phyloP scores from a whole-genome alignment of 1,284 basidiomycete species.

The Cutaneotrichosporon spelunceum region DNA sequence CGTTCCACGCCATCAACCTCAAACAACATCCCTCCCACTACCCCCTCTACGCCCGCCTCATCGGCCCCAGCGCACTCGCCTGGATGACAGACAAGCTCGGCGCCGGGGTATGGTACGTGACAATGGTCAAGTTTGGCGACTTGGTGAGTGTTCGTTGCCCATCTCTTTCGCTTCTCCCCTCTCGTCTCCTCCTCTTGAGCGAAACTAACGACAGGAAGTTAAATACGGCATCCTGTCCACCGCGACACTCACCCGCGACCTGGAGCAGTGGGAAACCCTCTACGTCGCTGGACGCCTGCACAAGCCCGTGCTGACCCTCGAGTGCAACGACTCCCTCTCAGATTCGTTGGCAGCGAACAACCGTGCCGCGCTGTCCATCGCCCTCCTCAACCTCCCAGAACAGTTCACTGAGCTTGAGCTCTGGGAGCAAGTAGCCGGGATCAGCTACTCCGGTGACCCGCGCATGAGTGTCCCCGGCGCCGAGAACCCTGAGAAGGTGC shows the following conservation, averaged over 20 bases:
- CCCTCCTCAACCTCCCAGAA: slow-evolving; percentile 62
- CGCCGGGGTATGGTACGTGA: slow-evolving; percentile 94
- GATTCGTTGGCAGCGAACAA: slow-evolving; percentile 91
- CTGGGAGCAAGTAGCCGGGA: slow-evolving; percentile 78
- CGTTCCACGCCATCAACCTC: slow-evolving; percentile 96
- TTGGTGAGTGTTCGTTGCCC: slow-evolving; percentile 60
- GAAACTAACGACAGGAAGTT: slow-evolving; percentile 61
- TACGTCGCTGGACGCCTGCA: slow-evolving; percentile 96
- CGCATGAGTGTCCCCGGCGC: slow-evolving; percentile 84
- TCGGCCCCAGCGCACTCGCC: slow-evolving; percentile 70
- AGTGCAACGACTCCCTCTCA: slow-evolving; percentile 80
- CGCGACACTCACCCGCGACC: slow-evolving; percentile 80
- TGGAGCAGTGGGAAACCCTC: slow-evolving; percentile 87
- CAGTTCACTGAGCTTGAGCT: slow-evolving; percentile 72
- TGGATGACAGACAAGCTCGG: slow-evolving; percentile 68
- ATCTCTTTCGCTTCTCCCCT: background rate
- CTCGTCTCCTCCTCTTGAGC: background rate
- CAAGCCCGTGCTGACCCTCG: slow-evolving; percentile 87
- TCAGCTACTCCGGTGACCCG: slow-evolving; percentile 82
- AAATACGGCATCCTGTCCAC: slow-evolving; percentile 98
- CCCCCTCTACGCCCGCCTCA: slow-evolving; percentile 71
- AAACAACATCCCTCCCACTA: slow-evolving; percentile 86
- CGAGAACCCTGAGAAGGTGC: slow-evolving; percentile 92
- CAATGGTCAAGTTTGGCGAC: slow-evolving; percentile 76
- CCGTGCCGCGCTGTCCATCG: slow-evolving; percentile 78